Evolutionary conservation across 2,329 filamentous ascomycete genomes (phyloP).

Genomic region (Penicillium hordei): DNA sequence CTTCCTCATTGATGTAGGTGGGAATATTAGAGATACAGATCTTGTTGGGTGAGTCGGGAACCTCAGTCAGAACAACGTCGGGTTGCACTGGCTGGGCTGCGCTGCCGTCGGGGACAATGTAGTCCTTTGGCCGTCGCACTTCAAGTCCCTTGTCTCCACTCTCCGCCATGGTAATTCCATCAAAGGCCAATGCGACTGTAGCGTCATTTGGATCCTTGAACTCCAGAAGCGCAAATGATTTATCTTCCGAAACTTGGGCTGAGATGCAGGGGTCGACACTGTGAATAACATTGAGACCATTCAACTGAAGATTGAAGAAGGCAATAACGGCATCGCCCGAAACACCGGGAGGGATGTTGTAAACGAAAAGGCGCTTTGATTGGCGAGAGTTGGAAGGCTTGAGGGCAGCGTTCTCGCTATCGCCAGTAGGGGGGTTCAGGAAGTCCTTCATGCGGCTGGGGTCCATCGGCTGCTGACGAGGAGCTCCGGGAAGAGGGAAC

Average conservation of each 20-base stretch:
- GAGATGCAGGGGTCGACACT: constrained; percentile 80
- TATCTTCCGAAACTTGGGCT: constrained; percentile 77
- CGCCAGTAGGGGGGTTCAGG: constrained; percentile 82
- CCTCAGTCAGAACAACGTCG: constrained; percentile 73
- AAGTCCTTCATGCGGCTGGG: constrained; percentile 91
- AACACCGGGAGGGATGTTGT: constrained; percentile 72
- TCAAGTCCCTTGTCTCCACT: constrained; percentile 63
- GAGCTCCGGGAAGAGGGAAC: constrained; percentile 96
- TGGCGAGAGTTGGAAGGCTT: constrained; percentile 93
- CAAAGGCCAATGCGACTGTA: constrained; percentile 84
- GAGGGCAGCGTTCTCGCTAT: constrained; percentile 69
- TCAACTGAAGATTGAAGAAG: constrained; percentile 96
- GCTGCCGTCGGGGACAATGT: constrained; percentile 80
- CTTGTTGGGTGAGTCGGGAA: constrained; percentile 93
- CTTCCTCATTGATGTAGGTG: constrained; percentile 81
- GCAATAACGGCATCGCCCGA: constrained; percentile 73
- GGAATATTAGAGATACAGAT: constrained; percentile 90
- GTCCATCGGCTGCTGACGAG: constrained; percentile 92
- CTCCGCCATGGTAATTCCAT: constrained; percentile 84
- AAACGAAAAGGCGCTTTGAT: constrained; percentile 84
- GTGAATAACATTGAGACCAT: constrained; percentile 89
- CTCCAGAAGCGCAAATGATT: constrained; percentile 80
- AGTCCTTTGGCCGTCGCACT: constrained; percentile 90
- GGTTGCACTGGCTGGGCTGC: constrained; percentile 73
- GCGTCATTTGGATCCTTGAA: constrained; percentile 86